A percentile compares a stretch with the other conserved stretches of the same genome.
phyloP scores from a whole-genome alignment of 2,329 filamentous ascomycete species.

The Dothideomycetes sp. region DNA sequence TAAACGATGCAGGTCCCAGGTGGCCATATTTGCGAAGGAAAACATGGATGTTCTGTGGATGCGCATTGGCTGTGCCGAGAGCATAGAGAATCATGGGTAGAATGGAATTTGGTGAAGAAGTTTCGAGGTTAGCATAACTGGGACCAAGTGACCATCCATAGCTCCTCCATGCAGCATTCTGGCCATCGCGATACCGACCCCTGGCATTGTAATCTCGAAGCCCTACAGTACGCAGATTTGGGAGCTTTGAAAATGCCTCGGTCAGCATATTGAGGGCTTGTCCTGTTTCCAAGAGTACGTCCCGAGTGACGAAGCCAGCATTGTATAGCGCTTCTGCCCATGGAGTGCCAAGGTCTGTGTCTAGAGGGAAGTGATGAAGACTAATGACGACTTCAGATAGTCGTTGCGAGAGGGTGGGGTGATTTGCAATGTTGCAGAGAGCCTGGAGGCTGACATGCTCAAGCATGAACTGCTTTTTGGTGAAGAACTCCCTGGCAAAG shows the following conservation, averaged over 20 bases:
- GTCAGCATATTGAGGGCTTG: constrained; percentile 45
- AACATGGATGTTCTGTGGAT: constrained; percentile 18
- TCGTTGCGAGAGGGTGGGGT: constrained; percentile 28
- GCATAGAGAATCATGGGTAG: constrained; percentile 20
- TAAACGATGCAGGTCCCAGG: constrained; percentile 13
- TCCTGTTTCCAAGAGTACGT: constrained; percentile 33
- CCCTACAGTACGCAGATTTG: constrained; percentile 47
- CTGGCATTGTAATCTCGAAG: constrained; percentile 50
- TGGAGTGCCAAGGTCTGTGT: not conserved
- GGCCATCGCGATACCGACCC: constrained; percentile 42
- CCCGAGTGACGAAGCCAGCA: constrained; percentile 14
- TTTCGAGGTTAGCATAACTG: not conserved
- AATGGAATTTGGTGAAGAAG: constrained; percentile 6
- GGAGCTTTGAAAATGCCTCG: constrained; percentile 47
- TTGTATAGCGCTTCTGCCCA: constrained; percentile 15
- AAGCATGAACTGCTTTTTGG: constrained; percentile 57
- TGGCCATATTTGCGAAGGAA: constrained; percentile 18
- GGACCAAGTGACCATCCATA: constrained; percentile 35
- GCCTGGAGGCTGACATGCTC: constrained; percentile 47
- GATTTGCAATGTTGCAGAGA: constrained; percentile 36
- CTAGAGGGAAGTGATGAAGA: constrained; percentile 24
- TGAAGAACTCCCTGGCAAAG: constrained; percentile 56
- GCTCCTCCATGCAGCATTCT: constrained; percentile 40
- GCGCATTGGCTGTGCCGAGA: constrained; percentile 16
- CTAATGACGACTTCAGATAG: constrained; percentile 45